A percentile compares a stretch with the other conserved stretches of the same genome.
Evolutionary conservation across 2,329 filamentous ascomycete species (phyloP).

Genomic region (Albophoma yamanashiensis): DNA sequence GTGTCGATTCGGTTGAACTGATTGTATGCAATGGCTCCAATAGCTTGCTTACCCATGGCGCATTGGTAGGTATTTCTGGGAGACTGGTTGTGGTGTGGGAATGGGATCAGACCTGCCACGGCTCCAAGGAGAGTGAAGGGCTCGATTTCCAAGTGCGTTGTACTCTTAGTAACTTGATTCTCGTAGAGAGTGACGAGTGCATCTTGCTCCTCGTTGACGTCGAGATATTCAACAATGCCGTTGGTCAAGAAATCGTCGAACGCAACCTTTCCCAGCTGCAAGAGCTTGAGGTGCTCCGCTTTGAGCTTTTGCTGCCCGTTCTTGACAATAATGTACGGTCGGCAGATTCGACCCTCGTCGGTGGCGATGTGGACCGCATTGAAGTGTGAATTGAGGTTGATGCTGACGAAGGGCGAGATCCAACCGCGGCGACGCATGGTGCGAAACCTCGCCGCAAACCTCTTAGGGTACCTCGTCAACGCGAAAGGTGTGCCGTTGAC

Average conservation of each 20-base stretch:
- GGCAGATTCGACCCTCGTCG: conserved; percentile 92
- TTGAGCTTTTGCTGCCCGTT: conserved; percentile 75
- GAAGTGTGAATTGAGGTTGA: conserved; percentile 91
- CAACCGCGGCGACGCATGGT: conserved; percentile 79
- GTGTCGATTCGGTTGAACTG: conserved; percentile 97
- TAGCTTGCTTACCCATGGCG: conserved; percentile 99
- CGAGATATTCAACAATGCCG: conserved; percentile 90
- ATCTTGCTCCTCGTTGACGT: conserved; percentile 98
- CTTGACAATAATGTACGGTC: conserved; percentile 91
- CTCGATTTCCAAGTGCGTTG: conserved; percentile 94
- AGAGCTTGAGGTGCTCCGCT: conserved; percentile 63
- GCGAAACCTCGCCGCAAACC: conserved; percentile 77
- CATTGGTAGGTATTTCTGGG: conserved; percentile 98
- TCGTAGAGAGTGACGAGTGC: conserved; percentile 88
- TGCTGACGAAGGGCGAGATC: conserved; percentile 92
- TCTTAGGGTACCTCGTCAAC: conserved; percentile 73
- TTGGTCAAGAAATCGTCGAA: conserved; percentile 91
- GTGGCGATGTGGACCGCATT: conserved; percentile 90
- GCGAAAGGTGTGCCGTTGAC: conserved; percentile 94
- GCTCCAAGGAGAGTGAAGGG: conserved; percentile 95
- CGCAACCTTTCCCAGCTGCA: conserved; percentile 73
- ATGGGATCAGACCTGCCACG: conserved; percentile 91
- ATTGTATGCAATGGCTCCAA: conserved; percentile 95
- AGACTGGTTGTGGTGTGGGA: conserved; percentile 98
- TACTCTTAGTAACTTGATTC: conserved; percentile 67